Evolutionary conservation across 345 rosid genomes (phyloP), one percentile per base, ranked within the genome.

Genomic region (Angophora floribunda): DNA sequence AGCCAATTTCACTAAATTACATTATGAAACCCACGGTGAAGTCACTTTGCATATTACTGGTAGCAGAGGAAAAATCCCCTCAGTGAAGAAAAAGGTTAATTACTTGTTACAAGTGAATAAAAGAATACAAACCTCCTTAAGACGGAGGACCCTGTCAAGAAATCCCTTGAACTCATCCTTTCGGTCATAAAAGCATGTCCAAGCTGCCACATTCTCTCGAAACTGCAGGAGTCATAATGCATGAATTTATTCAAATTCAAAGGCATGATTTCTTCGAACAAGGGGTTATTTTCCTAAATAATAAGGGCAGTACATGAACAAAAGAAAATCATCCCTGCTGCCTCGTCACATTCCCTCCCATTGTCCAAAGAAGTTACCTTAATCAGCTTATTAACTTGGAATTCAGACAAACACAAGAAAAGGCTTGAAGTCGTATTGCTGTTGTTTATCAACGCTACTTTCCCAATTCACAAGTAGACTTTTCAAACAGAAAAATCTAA

Each of bases 171-270:
- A 98, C 11, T 91, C 91, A 85, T 95, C 96, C 88, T 95, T 96
- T 49, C 90, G 87, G 89, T 97, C 98, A 87, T 98, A 94, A 92
- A 98, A 98, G 92, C 99, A 98, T 84, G 93, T 86, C 99, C 99
- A 98, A 93, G 98, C 99, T 32, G 96, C 96, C 88, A 98, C 98
- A 90, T 97, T 97, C 96, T 98, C 99, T 87, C 99, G 95, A 85
- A 98, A 98, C 99, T 98, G 94, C 91, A 93, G 91, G 87, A 78
- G 9, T 41, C 84, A 41, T 19, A 5, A 78, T 36, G 14, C 30
- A 30, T 85, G 61, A 67, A 28, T 65, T 16, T 24, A 84, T 88
- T 44, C 53, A 85, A 51, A 61, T 24, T 16, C 30, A 28, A 52
- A 70, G 85, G 49, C 84, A 41, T 28, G 41, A 32, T 32, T 67